Percentiles rank a stretch among this genome's conserved stretches.
These are phyloP conservation scores for Bromus sterilis DNA, from an alignment of 176 grass and related monocot genomes.

Conservation along the genomic window DNA sequence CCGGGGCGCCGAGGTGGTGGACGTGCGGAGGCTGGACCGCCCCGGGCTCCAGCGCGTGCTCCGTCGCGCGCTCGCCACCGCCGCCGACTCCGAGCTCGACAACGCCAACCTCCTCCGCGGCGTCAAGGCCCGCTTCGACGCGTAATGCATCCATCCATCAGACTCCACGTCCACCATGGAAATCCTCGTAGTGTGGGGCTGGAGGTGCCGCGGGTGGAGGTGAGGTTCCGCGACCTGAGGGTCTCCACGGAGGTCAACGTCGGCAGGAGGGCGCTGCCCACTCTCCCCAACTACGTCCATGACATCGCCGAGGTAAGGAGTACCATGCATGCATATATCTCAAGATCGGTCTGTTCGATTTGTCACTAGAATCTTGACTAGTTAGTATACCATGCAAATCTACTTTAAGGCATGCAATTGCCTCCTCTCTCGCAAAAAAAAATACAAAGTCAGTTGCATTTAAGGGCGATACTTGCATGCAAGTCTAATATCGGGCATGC, in stretches of 20 bases:
- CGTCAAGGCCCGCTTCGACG: constrained; percentile 51
- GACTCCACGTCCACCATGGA: not conserved
- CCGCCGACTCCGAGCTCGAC: constrained; percentile 45
- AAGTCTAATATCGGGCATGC: no score
- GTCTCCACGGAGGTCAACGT: constrained; percentile 45
- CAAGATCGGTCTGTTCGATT: not conserved
- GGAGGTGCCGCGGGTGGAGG: constrained; percentile 55
- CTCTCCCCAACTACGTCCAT: constrained; percentile 45
- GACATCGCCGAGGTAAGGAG: constrained; percentile 35
- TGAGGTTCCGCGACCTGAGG: constrained; percentile 42
- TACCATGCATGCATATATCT: not conserved
- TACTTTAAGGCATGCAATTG: no score
- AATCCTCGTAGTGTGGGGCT: constrained; percentile 28
- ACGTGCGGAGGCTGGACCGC: constrained; percentile 45
- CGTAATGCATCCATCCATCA: not conserved
- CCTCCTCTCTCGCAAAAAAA: no score
- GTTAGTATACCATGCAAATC: no score
- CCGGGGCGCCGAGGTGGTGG: constrained; percentile 24
- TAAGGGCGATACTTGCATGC: no score
- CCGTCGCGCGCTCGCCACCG: constrained; percentile 46
- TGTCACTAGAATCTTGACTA: no score
- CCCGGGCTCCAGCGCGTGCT: constrained; percentile 34
- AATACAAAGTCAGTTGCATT: no score
- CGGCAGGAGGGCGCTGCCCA: constrained; percentile 50
- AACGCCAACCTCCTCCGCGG: constrained; percentile 49